Conservation (phyloP, 2,329 filamentous ascomycete species). For the Helicocarpus griseus region DNA sequence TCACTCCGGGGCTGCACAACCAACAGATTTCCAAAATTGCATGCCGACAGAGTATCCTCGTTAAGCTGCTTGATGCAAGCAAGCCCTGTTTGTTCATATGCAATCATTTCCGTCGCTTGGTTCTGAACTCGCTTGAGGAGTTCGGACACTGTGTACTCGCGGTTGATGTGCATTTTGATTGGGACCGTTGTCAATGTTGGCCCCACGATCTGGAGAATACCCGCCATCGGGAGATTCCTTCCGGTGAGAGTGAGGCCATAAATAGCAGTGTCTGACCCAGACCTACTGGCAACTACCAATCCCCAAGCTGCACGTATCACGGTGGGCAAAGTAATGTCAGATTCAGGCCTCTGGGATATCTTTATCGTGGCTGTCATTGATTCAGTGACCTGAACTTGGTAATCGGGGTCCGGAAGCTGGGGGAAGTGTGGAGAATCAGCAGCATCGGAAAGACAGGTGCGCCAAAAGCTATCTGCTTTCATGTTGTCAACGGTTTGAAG, state of each 20-base stretch:
- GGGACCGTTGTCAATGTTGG: constrained; percentile 34
- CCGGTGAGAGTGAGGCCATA: constrained; percentile 37
- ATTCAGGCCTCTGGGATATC: constrained; percentile 3
- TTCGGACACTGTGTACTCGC: constrained; percentile 27
- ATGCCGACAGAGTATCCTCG: constrained; percentile 20
- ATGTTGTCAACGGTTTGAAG: constrained; percentile 6
- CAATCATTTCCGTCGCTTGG: constrained; percentile 48
- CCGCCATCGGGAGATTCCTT: constrained; percentile 25
- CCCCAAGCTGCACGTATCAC: constrained; percentile 34
- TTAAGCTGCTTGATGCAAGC: constrained; percentile 44
- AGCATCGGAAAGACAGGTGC: constrained; percentile 27
- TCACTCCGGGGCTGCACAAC: neutral
- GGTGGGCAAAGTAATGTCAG: constrained; percentile 19
- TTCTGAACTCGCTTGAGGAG: constrained; percentile 46
- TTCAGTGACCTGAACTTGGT: neutral
- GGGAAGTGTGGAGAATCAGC: constrained; percentile 18
- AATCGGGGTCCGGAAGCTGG: neutral
- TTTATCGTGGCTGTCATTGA: neutral
- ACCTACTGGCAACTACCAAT: constrained; percentile 28
- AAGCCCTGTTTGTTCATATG: constrained; percentile 43
- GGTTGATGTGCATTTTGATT: constrained; percentile 26
- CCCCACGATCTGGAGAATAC: constrained; percentile 31
- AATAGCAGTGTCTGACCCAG: constrained; percentile 29
- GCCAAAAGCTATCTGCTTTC: constrained; percentile 33
- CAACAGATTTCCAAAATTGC: neutral